Evolutionary conservation across 2,329 filamentous ascomycete species (phyloP), one percentile per base, ranked within the genome.

Genomic region (Verticillium albo-atrum): DNA sequence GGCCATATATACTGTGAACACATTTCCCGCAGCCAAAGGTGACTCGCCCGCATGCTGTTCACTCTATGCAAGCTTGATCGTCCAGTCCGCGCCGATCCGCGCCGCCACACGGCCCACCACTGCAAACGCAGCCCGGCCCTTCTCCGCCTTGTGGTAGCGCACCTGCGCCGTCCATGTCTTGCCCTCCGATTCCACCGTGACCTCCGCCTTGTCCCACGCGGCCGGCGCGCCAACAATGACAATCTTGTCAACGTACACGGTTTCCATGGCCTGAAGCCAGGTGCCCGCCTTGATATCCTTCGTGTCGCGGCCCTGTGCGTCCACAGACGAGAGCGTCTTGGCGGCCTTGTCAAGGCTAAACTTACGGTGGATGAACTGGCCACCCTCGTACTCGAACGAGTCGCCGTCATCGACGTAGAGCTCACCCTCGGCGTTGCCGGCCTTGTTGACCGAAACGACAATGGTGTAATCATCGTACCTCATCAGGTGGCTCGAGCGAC

Each of bases 361-460:
- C 61, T 80, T 82, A 61, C 92, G 90, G 76, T 97, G 89, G 67
- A 98, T 93, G 74, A 90, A 97, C 62, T 92, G 92, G 12, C 93
- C 94, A 63, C 87, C 79, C 72, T 96, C 81, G 70, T 91, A 92
- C 58, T 97, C 92, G 66, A 93, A 99, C 1, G 89, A 90, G 74
- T 98, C 93, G 54, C 95, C 95, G 65, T 99, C 95, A 70, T 99
- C 95, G 30, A 92, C 80, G 70, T 99, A 99, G 7, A 99, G 78
- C 55, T 90, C 88, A 28, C 95, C 95, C 54, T 89, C 84, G 0
- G 94, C 92, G 5, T 69, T 59, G 23, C 76, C 80, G 55, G 65
- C 62, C 67, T 88, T 85, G 57, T 89, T 87, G 32, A 96, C 79
- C 0, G 85, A 84, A 2, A 98, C 81, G 2, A 99, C 88, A 1